Conservation (phyloP, 805 yeast genomes). For the Ogataea nitratoaversa region DNA sequence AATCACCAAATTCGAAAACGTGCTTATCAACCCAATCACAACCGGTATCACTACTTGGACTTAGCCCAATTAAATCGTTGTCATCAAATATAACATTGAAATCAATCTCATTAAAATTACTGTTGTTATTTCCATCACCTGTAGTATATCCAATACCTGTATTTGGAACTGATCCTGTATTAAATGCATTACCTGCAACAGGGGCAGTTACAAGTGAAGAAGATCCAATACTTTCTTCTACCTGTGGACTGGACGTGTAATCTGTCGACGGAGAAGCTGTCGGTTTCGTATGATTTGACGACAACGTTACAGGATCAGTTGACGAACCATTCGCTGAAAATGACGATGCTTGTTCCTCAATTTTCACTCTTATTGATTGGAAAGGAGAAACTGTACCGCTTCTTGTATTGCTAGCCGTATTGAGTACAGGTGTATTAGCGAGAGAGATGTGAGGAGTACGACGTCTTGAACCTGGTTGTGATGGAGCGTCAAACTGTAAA, state of each 20-base stretch:
- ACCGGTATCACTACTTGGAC: slow-evolving; percentile 43
- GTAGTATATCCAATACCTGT: neutral
- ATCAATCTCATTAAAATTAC: slow-evolving; percentile 21
- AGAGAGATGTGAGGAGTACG: neutral
- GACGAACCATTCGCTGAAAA: neutral
- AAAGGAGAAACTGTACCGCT: neutral
- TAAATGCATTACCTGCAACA: neutral
- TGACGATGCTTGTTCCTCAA: neutral
- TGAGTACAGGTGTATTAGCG: neutral
- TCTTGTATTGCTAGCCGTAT: neutral
- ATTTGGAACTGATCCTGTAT: neutral
- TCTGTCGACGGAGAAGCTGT: neutral
- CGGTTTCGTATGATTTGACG: neutral
- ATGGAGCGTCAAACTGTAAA: slow-evolving; percentile 1
- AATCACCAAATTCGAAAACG: slow-evolving; percentile 35
- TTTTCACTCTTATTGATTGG: neutral
- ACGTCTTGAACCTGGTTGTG: slow-evolving; percentile 1
- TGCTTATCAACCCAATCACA: slow-evolving; percentile 56
- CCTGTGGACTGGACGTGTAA: neutral
- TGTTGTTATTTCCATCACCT: neutral
- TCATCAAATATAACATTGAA: slow-evolving; percentile 23
- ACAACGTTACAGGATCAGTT: neutral
- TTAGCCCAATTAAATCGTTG: slow-evolving; percentile 16
- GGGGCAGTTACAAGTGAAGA: neutral
- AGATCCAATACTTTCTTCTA: neutral